Percentiles rank a stretch among this genome's conserved stretches.
Evolutionary conservation across 2,329 filamentous ascomycete genomes (phyloP).

Genomic region (Plectosphaerella sp.): DNA sequence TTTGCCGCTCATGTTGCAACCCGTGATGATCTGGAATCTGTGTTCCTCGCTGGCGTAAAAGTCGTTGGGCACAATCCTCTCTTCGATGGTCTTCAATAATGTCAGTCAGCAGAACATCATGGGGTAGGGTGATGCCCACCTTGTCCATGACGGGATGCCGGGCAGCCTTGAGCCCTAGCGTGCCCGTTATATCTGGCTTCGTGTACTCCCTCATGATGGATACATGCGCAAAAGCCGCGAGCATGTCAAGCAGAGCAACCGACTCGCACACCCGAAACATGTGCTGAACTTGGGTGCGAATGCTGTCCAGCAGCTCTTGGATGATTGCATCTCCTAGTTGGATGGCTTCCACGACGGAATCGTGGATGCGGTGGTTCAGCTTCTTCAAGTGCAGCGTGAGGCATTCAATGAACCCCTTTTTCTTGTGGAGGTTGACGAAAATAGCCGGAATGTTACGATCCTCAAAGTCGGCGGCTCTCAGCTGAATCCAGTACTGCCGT

Average conservation of each 20-base stretch:
- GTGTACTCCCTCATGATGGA: slow-evolving; percentile 58
- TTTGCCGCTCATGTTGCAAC: slow-evolving; percentile 98
- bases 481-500: slow-evolving; percentile 74
- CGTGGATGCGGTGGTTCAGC: slow-evolving; percentile 69
- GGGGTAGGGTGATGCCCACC: slow-evolving; percentile 20
- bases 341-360: slow-evolving; percentile 80
- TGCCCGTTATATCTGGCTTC: slow-evolving; percentile 63
- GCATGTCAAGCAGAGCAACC: slow-evolving; percentile 83
- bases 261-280: slow-evolving; percentile 85
- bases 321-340: slow-evolving; percentile 76
- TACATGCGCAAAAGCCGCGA: slow-evolving; percentile 70
- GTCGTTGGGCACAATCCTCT: slow-evolving; percentile 81
- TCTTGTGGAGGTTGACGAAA: slow-evolving; percentile 73
- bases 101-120: not conserved
- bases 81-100: slow-evolving; percentile 12
- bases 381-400: slow-evolving; percentile 84
- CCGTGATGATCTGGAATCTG: slow-evolving; percentile 89
- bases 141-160: slow-evolving; percentile 78
- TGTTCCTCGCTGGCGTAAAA: slow-evolving; percentile 77
- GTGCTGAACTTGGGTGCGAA: slow-evolving; percentile 65
- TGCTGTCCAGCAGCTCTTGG: slow-evolving; percentile 63
- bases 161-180: slow-evolving; percentile 67
- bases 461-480: slow-evolving; percentile 60
- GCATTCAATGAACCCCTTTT: slow-evolving; percentile 76
- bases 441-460: slow-evolving; percentile 55